Conservation (phyloP, 1,284 basidiomycete species). For the Mixia osmundae region DNA sequence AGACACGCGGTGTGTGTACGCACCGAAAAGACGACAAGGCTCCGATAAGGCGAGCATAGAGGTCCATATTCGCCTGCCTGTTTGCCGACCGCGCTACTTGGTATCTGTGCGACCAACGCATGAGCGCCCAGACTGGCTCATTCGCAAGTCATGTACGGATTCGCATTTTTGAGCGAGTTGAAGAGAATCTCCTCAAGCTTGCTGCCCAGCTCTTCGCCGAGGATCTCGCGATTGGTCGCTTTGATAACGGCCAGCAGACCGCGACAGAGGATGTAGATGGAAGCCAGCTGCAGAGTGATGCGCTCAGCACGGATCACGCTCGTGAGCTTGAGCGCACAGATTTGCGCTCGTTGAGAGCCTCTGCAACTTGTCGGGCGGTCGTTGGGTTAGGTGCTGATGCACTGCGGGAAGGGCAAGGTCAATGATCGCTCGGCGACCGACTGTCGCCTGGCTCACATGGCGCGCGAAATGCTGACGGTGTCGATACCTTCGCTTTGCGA, state of each 20-base stretch:
- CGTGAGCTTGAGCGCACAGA: conserved; percentile 20
- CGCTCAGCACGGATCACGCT: not conserved
- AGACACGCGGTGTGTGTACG: not conserved
- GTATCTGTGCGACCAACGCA: conserved; percentile 22
- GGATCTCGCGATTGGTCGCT: conserved; percentile 42
- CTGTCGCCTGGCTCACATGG: conserved; percentile 27
- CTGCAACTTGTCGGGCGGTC: conserved; percentile 26
- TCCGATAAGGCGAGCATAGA: conserved; percentile 59
- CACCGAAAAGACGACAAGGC: conserved; percentile 54
- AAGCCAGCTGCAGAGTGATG: conserved; percentile 29
- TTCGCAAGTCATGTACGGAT: conserved; percentile 26
- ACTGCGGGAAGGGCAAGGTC: conserved; percentile 16
- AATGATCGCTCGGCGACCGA: not conserved
- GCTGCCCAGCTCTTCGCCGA: conserved; percentile 51
- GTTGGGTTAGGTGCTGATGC: conserved; percentile 15
- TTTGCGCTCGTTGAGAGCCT: conserved; percentile 47
- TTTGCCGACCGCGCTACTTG: conserved; percentile 40
- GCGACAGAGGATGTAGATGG: conserved; percentile 69
- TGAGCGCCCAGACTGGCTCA: conserved; percentile 6
- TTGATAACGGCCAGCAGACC: conserved; percentile 54
- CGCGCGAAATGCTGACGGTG: conserved; percentile 24
- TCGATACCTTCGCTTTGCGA: conserved; percentile 46
- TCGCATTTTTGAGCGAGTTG: conserved; percentile 54
- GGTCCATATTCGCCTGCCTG: conserved; percentile 49
- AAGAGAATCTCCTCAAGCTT: conserved; percentile 64